These are phyloP conservation scores for Tetracladium marchalianum DNA, from an alignment of 495 filamentous ascomycete species.

Conservation along the genomic window DNA sequence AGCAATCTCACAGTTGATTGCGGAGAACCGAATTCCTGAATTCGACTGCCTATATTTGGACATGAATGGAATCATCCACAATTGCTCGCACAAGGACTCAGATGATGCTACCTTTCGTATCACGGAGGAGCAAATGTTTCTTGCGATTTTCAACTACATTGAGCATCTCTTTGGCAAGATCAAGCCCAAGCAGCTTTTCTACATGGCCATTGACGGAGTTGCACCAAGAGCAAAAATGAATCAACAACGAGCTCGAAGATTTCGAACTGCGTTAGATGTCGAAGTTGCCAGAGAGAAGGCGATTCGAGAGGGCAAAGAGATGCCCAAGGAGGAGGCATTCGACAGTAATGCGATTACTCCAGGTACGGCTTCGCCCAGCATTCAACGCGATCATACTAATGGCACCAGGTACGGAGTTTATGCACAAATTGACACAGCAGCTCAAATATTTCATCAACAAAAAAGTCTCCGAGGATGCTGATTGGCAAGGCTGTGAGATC, in stretches of 20 bases:
- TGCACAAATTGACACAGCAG: constrained; percentile 89
- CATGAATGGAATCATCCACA: constrained; percentile 99
- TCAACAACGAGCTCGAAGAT: constrained; percentile 91
- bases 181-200: constrained; percentile 95
- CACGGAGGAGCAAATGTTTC: constrained; percentile 98
- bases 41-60: constrained; percentile 97
- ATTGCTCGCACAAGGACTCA: constrained; percentile 95
- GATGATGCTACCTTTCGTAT: constrained; percentile 86
- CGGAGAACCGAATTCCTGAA: constrained; percentile 97
- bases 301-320: constrained; percentile 72
- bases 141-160: constrained; percentile 99
- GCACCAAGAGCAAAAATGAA: constrained; percentile 99
- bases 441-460: constrained; percentile 98
- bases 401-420: constrained; percentile 67
- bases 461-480: constrained; percentile 91
- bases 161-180: constrained; percentile 98
- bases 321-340: constrained; percentile 92
- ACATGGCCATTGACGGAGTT: constrained; percentile 98
- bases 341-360: constrained; percentile 99
- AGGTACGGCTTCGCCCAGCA: constrained; percentile 24
- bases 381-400: constrained; percentile 13
- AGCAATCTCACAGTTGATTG: constrained; percentile 95
- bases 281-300: constrained; percentile 87
- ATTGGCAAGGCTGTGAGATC: constrained; percentile 95
- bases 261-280: constrained; percentile 86